Evolutionary conservation across 106 monocot genomes (phyloP), one percentile per base, ranked within the genome.

Genomic region (Platanthera zijinensis): DNA sequence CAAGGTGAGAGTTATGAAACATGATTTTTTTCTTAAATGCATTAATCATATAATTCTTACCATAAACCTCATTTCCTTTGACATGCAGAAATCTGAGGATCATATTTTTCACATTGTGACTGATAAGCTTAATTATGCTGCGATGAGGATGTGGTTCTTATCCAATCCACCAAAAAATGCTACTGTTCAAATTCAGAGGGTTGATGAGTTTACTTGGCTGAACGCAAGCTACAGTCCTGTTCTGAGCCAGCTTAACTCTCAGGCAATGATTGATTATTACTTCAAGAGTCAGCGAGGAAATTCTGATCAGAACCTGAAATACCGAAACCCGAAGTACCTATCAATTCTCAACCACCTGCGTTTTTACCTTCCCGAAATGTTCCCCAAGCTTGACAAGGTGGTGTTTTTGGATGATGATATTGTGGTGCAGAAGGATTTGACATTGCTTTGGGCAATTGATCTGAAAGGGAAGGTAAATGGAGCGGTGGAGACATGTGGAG

Each of bases 101-200:
- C 85, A 84, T 86, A 88, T 91, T 52, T 88, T 91, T 72, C 91
- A 91, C 57, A 74, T 91, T 49, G 86, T 88, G 17, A 91, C 88
- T 7, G 91, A 91, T 84, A 77, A 52, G 74, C 77, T 91, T 8
- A 91, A 91, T 52, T 91, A 86, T 45, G 82, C 88, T 62, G 82
- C 91, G 17, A 91, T 88, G 88, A 78, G 71, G 50, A 88, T 91
- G 91, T 91, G 87, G 91, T 91, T 91, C 71, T 71, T 88, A 49
- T 69, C 86, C 28, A 91, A 91, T 66, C 88, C 88, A 78, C 86
- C 87, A 10, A 82, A 80, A 48, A 67, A 82, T 75, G 91, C 85
- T 73, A 80, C 88, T 8, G 76, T 91, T 57, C 82, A 91, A 78
- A 81, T 91, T 72, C 82, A 86, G 74, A 88, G 88, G 17, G 78